phyloP scores from a whole-genome alignment of 2,329 filamentous ascomycete species.

The Cryphonectria radicalis region DNA sequence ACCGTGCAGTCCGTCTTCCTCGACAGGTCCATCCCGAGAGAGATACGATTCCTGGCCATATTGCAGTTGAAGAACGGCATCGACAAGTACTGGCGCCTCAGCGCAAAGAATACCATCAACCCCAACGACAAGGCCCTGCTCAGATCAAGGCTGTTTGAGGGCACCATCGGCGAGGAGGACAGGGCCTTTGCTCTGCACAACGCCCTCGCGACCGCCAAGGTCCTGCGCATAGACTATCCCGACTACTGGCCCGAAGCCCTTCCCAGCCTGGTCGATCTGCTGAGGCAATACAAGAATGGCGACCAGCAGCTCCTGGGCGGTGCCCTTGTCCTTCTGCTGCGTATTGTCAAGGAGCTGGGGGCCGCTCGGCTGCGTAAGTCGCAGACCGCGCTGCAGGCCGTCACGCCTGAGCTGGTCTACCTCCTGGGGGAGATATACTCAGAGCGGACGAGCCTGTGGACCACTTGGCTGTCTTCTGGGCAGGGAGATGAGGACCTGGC shows the following conservation, averaged over 20 bases:
- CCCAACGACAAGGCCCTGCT: slow-evolving; percentile 78
- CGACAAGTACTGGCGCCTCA: slow-evolving; percentile 86
- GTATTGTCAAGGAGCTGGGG: slow-evolving; percentile 88
- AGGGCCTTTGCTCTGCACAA: slow-evolving; percentile 82
- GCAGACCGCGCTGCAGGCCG: slow-evolving; percentile 74
- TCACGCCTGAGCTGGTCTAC: slow-evolving; percentile 83
- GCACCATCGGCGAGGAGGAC: slow-evolving; percentile 77
- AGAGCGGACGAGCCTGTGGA: slow-evolving; percentile 73
- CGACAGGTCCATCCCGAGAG: slow-evolving; percentile 73
- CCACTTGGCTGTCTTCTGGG: slow-evolving; percentile 59
- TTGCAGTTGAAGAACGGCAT: slow-evolving; percentile 97
- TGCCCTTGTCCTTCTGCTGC: slow-evolving; percentile 75
- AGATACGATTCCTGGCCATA: slow-evolving; percentile 85
- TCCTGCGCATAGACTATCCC: slow-evolving; percentile 88
- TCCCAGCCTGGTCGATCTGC: slow-evolving; percentile 62
- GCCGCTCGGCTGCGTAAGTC: slow-evolving; percentile 77
- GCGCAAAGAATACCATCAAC: slow-evolving; percentile 66
- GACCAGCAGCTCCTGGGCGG: slow-evolving; percentile 72
- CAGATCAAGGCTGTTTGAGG: slow-evolving; percentile 73
- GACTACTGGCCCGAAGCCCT: slow-evolving; percentile 76
- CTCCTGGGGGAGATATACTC: slow-evolving; percentile 79
- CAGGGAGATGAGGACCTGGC: slow-evolving; percentile 62
- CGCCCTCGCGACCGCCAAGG: slow-evolving; percentile 84
- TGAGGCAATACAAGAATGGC: slow-evolving; percentile 62
- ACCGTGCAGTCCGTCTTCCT: slow-evolving; percentile 72